Percentiles rank a stretch among this genome's conserved stretches.
Conservation (phyloP, 1,284 basidiomycete genomes). For the Crepidotus sp. region DNA sequence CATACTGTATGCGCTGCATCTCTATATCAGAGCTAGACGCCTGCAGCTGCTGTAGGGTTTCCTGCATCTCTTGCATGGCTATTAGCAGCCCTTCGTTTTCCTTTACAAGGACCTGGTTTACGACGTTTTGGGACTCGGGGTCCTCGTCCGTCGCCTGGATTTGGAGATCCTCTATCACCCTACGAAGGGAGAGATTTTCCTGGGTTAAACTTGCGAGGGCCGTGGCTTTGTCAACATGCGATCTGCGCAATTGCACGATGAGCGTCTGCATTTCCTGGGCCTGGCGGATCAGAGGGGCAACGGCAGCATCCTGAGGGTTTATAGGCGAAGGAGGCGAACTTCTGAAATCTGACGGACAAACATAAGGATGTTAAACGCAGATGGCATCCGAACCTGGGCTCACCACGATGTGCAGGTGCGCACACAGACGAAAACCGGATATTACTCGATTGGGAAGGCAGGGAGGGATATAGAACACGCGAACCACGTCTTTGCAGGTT, state of each 20-base stretch:
- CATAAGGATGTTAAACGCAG: background rate
- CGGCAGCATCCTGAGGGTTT: background rate
- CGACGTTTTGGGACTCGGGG: slow-evolving; percentile 3
- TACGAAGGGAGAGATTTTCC: slow-evolving; percentile 15
- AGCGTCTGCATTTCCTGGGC: slow-evolving; percentile 8
- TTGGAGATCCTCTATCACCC: slow-evolving; percentile 15
- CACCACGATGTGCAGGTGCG: background rate
- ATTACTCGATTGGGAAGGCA: slow-evolving; percentile 5
- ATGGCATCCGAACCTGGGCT: background rate
- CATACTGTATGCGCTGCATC: slow-evolving; percentile 16
- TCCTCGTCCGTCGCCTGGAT: slow-evolving; percentile 7
- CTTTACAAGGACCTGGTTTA: slow-evolving; percentile 10
- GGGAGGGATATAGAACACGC: slow-evolving; percentile 9
- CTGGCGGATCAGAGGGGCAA: slow-evolving; percentile 7
- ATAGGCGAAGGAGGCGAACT: background rate
- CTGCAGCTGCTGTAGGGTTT: slow-evolving; percentile 10
- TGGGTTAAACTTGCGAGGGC: slow-evolving; percentile 6
- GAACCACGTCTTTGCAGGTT: slow-evolving; percentile 6
- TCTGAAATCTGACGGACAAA: background rate
- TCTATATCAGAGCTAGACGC: slow-evolving; percentile 12
- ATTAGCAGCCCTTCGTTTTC: slow-evolving; percentile 16
- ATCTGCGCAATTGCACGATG: slow-evolving; percentile 9
- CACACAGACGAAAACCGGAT: background rate
- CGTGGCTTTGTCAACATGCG: slow-evolving; percentile 8
- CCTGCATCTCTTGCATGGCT: slow-evolving; percentile 3